Base-by-base conservation (phyloP, 1,284 basidiomycete genomes). In the Amylostereum chailletii region DNA sequence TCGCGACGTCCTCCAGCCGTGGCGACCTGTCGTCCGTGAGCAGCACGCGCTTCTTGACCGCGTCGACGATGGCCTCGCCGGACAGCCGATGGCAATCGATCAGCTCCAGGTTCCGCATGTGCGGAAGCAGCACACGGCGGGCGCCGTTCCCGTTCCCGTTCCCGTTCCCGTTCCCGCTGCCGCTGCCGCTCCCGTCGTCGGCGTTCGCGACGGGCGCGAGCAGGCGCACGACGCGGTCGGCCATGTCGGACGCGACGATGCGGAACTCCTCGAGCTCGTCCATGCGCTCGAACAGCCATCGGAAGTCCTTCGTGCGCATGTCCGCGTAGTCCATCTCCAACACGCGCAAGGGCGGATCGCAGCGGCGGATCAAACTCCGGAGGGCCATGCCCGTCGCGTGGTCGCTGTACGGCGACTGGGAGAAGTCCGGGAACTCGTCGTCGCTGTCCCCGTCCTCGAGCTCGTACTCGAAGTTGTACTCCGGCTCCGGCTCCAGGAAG, bases 181-280 rank as follows among this genome's bases (percentile, higher is more conserved):
- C 49, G 30, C 38, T 41, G 27, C 47, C 52, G 4, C 34, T 48
- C 39, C 40, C 39, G 34, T 31, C 49, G n/a, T 10, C 2, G 19
- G 19, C 29, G 34, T 39, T 37, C 42, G 43, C 34, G 1, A 2
- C 55, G 33, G 79, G 81, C 46, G 68, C 70, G 34, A 87, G 66
- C 53, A 84, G 65, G 31, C 63, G 63, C 37, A 87, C 69, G 51
- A 87, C 86, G 42, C 69, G 76, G 65, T 88, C 72, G 31, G 82
- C 83, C 85, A 88, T 84, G 62, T 88, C 86, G 6, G 82, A 86
- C 19, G 81, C 86, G 52, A 81, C 78, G 57, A 88, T 86, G 47
- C 74, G 70, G 60, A 88, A 88, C 47, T 77, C 74, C 57, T 76
- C 73, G 46, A 88, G 66, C 32, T 62, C 51, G 0, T 61, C 58